Conservation (phyloP, 306 rosid species). For the Mimosa bimucronata region DNA sequence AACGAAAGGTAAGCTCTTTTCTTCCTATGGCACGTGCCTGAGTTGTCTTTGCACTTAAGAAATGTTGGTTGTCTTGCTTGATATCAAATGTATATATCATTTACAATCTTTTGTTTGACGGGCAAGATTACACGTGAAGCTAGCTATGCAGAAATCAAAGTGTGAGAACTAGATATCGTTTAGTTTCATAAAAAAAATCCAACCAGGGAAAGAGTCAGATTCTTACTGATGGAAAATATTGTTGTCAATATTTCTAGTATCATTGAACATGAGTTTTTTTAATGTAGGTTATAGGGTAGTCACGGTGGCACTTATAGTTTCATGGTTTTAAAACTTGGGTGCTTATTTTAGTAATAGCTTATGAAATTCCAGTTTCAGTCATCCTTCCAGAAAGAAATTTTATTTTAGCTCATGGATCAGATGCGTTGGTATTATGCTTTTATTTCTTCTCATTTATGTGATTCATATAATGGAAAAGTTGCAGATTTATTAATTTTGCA, state of each 20-base stretch:
- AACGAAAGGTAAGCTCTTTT: slow-evolving; percentile 61
- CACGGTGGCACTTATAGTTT: not conserved
- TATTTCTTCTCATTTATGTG: not conserved
- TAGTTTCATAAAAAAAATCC: slow-evolving; percentile 8
- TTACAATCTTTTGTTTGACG: slow-evolving; percentile 7
- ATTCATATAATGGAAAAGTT: slow-evolving; percentile 8
- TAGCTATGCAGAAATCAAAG: not conserved
- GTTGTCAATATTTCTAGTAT: not conserved
- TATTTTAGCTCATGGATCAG: slow-evolving; percentile 21
- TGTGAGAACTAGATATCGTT: not conserved
- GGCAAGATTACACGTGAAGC: slow-evolving; percentile 19
- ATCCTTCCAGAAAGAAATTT: slow-evolving; percentile 23
- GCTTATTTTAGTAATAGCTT: slow-evolving; percentile 2
- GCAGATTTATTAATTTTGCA: slow-evolving; percentile 29
- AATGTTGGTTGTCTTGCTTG: slow-evolving; percentile 22
- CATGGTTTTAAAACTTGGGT: slow-evolving; percentile 25
- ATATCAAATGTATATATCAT: slow-evolving; percentile 26
- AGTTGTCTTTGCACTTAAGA: not conserved
- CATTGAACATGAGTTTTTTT: slow-evolving; percentile 20
- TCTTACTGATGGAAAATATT: slow-evolving; percentile 1
- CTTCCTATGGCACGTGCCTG: not conserved
- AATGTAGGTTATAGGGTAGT: not conserved
- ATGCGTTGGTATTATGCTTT: slow-evolving; percentile 23
- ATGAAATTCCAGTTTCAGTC: slow-evolving; percentile 25
- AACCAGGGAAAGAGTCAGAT: not conserved